Conservation (phyloP, 805 yeast species). For the Lipomyces japonicus region DNA sequence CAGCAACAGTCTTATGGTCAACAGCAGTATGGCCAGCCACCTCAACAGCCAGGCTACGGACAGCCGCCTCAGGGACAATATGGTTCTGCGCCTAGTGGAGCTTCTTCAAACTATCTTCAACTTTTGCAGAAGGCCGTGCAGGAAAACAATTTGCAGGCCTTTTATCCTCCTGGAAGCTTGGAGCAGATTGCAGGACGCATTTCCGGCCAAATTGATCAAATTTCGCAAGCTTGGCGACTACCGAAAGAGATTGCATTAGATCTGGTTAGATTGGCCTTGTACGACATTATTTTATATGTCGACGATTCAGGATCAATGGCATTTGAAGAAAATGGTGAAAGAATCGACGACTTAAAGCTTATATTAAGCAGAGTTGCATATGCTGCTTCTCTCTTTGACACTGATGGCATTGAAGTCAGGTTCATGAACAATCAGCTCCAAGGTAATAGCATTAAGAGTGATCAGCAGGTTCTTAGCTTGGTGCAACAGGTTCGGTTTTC, state of each 20-base stretch:
- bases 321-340: conserved; percentile 36
- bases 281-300: conserved; percentile 34
- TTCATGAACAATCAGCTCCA: conserved; percentile 33
- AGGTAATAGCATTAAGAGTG: conserved; percentile 31
- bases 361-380: conserved; percentile 33
- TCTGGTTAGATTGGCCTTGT: conserved; percentile 34
- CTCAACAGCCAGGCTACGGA: conserved; percentile 6
- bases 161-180: conserved; percentile 35
- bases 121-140: conserved; percentile 30
- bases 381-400: conserved; percentile 35
- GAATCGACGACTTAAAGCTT: conserved; percentile 36
- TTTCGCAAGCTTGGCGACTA: conserved; percentile 32
- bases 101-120: conserved; percentile 19
- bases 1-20: neutral
- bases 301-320: conserved; percentile 39
- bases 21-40: conserved; percentile 20
- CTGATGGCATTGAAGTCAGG: conserved; percentile 35
- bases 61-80: conserved; percentile 9
- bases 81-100: conserved; percentile 10
- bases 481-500: conserved; percentile 31
- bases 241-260: conserved; percentile 36
- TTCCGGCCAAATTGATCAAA: conserved; percentile 20
- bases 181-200: conserved; percentile 33
- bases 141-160: conserved; percentile 33
- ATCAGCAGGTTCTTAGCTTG: conserved; percentile 30